A percentile compares a stretch with the other conserved stretches of the same genome.
phyloP scores from a whole-genome alignment of 805 yeast genomes.

The Saturnispora sekii region DNA sequence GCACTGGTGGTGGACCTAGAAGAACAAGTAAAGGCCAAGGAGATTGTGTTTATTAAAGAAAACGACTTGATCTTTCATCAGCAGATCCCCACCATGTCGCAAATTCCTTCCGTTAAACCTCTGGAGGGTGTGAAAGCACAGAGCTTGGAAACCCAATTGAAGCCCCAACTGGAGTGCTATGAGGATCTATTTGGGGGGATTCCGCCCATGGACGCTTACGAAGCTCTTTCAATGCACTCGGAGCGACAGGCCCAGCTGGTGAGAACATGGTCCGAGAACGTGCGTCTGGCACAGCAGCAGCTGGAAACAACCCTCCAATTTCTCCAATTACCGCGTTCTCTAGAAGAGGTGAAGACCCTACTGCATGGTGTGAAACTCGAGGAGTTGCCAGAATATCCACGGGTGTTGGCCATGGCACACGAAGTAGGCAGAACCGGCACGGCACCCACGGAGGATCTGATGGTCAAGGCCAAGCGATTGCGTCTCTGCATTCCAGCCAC shows the following conservation, averaged over 20 bases:
- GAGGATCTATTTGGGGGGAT: constrained; percentile 64
- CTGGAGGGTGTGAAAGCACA: constrained; percentile 60
- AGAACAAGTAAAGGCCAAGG: too few relatives aligned
- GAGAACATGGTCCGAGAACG: constrained; percentile 63
- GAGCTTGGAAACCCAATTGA: constrained; percentile 41
- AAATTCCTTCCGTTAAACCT: constrained; percentile 57
- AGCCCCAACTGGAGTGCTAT: constrained; percentile 30
- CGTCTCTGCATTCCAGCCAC: not conserved
- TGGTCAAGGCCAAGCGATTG: too few relatives aligned
- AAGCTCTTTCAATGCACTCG: constrained; percentile 75
- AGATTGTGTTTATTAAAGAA: constrained; percentile 38
- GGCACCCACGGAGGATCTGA: too few relatives aligned
- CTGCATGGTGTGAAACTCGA: constrained; percentile 13
- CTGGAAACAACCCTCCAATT: constrained; percentile 70
- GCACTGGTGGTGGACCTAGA: constrained; percentile 30
- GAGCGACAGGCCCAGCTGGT: constrained; percentile 78
- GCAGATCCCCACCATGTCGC: constrained; percentile 48
- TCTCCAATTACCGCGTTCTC: constrained; percentile 61
- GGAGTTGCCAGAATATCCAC: constrained; percentile 29
- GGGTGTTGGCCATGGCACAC: constrained; percentile 31
- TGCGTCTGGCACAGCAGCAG: constrained; percentile 74
- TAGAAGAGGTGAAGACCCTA: constrained; percentile 41
- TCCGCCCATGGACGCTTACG: constrained; percentile 81
- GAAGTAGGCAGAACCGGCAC: constrained; percentile 18
- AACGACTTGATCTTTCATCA: constrained; percentile 88